Base-by-base conservation (phyloP, 2,329 filamentous ascomycete species). In the Pyrenophora teres region DNA sequence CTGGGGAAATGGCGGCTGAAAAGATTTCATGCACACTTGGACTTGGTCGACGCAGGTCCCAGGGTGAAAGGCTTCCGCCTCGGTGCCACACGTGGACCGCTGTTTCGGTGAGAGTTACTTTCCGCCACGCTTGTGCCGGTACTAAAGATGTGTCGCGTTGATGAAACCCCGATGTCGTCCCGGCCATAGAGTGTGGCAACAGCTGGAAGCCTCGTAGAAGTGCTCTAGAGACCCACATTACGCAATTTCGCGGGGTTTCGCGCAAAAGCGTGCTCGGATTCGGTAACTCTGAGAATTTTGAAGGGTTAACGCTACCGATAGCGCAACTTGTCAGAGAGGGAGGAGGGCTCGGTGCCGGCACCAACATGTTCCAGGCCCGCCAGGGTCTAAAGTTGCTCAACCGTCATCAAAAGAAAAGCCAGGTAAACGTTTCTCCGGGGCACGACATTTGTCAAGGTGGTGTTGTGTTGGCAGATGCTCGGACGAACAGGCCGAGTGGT, bases 231-330 rank as follows among this genome's bases (percentile, higher is more conserved):
- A 8, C 19, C n/a, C 12, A 19, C 13, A 36, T 36, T 42, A 39
- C 40, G 36, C 39, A 44, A 46, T 27, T 44, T 37, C 19, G n/a
- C 18, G 27, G 33, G 33, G 33, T 25, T 44, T 37, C 36, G 35
- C 40, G 19, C 19, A 21, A 5, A 21, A 21, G 19, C 19, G 19
- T 5, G 33, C 45, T 25, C 27, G 36, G 27, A 30, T 13, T 35
- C 45, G 50, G 30, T 40, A 18, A 12, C 42, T 33, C 36, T 21
- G 25, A 10, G 25, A 30, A 19, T 41, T 25, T 38, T 47, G 18
- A 6, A 21, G n/a, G 49, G 49, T 38, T 23, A 38, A 36, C 44
- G 27, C 49, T 48, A 52, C 49, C 39, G 2, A 18, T 52, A 48
- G 49, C 40, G 19, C 25, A 30, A 5, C 7, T 9, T 40, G 39